Base-by-base conservation (phyloP, 2,329 filamentous ascomycete genomes). In the Penicillium rolfsii region DNA sequence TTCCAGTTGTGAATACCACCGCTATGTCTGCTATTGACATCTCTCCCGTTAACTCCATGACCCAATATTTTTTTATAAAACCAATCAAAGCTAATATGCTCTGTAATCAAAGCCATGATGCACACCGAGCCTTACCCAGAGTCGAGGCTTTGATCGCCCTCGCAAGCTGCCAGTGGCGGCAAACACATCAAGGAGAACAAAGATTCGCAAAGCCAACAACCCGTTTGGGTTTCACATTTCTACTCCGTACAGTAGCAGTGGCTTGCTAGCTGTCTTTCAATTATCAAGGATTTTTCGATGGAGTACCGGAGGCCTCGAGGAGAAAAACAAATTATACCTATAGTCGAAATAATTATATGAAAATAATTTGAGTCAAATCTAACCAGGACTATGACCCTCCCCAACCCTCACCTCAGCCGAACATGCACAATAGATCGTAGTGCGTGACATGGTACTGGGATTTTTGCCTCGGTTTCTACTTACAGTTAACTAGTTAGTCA, bases 361-460 rank as follows among this genome's bases (percentile, higher is more conserved):
- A 33, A 49, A 33, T 50, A 22, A 50, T 50, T 50, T 28, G 46
- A 50, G 45, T 48, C 19, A n/a, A 48, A 48, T 28, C 28, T 30
- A 5, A 36, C 35, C 6, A 36, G 11, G 33, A 35, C 9, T 14
- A 35, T 16, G 24, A 2, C 46, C 14, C 5, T 19, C 46, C 35
- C 28, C 46, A 50, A 12, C 45, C 28, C 7, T 30, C 9, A 45
- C 14, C 46, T 49, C 26, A 28, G 46, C 61, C 61, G 56, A 52
- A 33, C 50, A 26, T 46, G 24, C 43, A 46, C 43, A 28, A 46
- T 46, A 24, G 43, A 16, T 46, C 43, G 43, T 38, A 52, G 49
- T 64, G 52, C 52, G 59, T 65, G 59, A 63, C 60, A 65, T 62
- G 64, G 64, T 62, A 67, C 60, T 54, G 58, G 60, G 56, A 30